phyloP scores from a whole-genome alignment of 1,284 basidiomycete genomes.

The Anthracocystis panici-leucophaei region DNA sequence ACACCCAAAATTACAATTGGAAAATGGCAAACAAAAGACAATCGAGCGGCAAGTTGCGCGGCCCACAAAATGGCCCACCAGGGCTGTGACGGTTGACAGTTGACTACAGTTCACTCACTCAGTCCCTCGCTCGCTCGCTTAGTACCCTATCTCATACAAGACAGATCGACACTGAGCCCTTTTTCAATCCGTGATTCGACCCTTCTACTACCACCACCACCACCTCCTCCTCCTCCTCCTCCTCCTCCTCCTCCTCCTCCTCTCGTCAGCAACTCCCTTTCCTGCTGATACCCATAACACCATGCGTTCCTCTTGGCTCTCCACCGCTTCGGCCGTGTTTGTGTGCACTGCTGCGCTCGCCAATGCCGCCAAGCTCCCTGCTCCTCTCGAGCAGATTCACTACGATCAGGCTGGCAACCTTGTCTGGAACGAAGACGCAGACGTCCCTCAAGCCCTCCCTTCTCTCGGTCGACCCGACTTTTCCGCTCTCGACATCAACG shows the following conservation, averaged over 20 bases:
- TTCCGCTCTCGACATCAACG: constrained; percentile 34
- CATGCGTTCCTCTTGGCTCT: constrained; percentile 64
- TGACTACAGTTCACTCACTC: background rate
- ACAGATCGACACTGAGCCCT: constrained; percentile 36
- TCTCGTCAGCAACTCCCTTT: background rate
- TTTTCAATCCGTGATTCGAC: background rate
- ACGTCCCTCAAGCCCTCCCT: constrained; percentile 19
- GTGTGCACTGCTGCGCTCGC: constrained; percentile 58
- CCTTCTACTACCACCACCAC: constrained; percentile 14
- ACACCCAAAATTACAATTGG: background rate
- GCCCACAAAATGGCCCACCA: background rate
- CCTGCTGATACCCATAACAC: constrained; percentile 5
- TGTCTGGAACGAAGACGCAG: constrained; percentile 51
- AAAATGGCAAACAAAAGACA: background rate
- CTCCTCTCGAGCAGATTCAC: constrained; percentile 56
- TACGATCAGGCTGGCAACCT: constrained; percentile 58
- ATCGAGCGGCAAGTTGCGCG: too few relatives aligned
- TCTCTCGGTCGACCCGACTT: constrained; percentile 60
- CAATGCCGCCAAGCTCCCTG: constrained; percentile 47
- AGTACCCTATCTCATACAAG: constrained; percentile 5
- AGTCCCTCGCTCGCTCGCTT: background rate
- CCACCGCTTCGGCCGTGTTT: constrained; percentile 56
- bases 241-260: background rate
- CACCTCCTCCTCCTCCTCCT: background rate
- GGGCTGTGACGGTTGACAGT: background rate